Evolutionary conservation across 2,329 filamentous ascomycete species (phyloP), one percentile per base, ranked within the genome.

Genomic region (Aspergillus sp.): DNA sequence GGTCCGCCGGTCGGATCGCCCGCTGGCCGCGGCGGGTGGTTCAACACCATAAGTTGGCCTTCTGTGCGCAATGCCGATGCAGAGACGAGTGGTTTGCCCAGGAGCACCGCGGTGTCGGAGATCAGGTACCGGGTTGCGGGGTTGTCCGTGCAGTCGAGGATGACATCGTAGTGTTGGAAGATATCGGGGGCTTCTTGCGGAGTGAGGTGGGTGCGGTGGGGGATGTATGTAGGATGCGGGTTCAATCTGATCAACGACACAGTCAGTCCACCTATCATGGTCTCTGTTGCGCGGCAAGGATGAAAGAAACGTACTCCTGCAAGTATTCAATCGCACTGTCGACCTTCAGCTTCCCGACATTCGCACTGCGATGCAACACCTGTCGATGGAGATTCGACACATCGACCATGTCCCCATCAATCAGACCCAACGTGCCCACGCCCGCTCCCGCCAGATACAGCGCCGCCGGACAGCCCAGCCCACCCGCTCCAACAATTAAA

Each of bases 141-240:
- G 59, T 93, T 91, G 71, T 99, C 94, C 9, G 93, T 97, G 70
- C 94, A 99, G 71, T 99, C 94, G 11, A 99, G 84, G 1, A 97
- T 84, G 1, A 97, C 62, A 63, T 96, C 90, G 67, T 96, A 97
- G 3, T 76, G 63, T 0, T 77, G 73, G 51, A 96, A 83, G 38
- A 91, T 84, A 0, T 77, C 70, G 5, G 84, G 73, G 0, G 91
- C 88, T 48, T 88, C 89, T 53, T 83, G 74, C 0, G 90, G 81
- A 0, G 82, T 84, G 13, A 97, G 81, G 58, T 88, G 86, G 13
- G 78, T 77, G 9, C 72, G 69, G 65, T 95, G 81, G 0, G 84
- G 72, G 16, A 82, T 70, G 64, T 91, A 91, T 1, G 70, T 81
- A 16, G 89, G 77, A 11, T 82, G 78, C 0, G 89, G 88, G 65